These are phyloP conservation scores for Kwoniella shandongensis DNA, from an alignment of 768 basidiomycete genomes.

Conservation along the genomic window DNA sequence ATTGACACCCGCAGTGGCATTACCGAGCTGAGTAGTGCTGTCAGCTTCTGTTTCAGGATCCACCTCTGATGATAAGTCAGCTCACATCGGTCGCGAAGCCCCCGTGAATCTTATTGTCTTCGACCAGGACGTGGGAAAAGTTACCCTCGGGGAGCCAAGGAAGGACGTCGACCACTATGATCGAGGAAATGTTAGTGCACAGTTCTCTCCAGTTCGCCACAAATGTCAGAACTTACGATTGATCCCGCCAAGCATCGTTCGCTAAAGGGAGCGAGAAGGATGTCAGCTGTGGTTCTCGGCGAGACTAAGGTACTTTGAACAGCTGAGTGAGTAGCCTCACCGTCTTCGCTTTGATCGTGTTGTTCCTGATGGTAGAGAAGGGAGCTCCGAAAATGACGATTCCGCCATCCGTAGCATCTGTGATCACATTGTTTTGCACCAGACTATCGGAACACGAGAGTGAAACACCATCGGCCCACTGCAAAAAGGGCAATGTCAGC, in stretches of 20 bases:
- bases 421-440: slow-evolving; percentile 48
- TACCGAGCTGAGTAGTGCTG: slow-evolving; percentile 24
- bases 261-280: no score
- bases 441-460: slow-evolving; percentile 44
- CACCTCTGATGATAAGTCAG: background rate
- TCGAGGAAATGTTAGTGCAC: background rate
- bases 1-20: slow-evolving; percentile 29
- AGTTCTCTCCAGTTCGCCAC: background rate
- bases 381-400: slow-evolving; percentile 51
- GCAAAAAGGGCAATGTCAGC: background rate
- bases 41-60: background rate
- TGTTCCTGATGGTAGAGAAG: slow-evolving; percentile 40
- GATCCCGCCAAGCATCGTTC: slow-evolving; percentile 44
- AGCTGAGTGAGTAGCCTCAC: no score
- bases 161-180: slow-evolving; percentile 42
- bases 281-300: no score
- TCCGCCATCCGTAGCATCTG: slow-evolving; percentile 44
- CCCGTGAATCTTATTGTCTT: slow-evolving; percentile 39
- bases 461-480: slow-evolving; percentile 54
- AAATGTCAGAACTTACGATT: slow-evolving; percentile 30
- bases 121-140: slow-evolving; percentile 35
- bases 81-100: slow-evolving; percentile 42
- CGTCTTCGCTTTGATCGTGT: slow-evolving; percentile 44
- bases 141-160: slow-evolving; percentile 46
- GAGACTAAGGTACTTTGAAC: no score